Base-by-base conservation (phyloP, 441 rosid species). In the Pelargonium myrrhifolium region DNA sequence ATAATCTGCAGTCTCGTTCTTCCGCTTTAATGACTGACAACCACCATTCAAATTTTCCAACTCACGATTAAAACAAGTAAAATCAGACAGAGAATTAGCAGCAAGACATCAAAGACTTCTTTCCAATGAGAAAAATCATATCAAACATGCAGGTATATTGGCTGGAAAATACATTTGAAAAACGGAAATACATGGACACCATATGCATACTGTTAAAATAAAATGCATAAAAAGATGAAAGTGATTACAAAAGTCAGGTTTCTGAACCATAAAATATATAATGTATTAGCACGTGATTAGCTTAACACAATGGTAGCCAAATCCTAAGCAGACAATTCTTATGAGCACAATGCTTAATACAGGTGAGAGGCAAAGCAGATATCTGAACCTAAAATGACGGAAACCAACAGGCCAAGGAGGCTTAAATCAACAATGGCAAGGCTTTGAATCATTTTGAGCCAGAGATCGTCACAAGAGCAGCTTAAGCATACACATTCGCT, bases 21-120 rank as follows among this genome's bases (percentile, higher is more conserved):
- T 92, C 76, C 91, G 81, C 91, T 92, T 94, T 68, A 85, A 75
- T 69, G 82, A 88, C 90, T 86, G 79, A 66, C 64, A 39, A 62
- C 24, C 64, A 75, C 39, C 67, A 67, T 56, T 67, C 9, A 40
- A 31, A 3, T 51, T 73, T 74, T 68, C 28, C 47, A 72, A 53
- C 65, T 66, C 40, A 72, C 40, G 21, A 70, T 72, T 62, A 79
- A 66, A 72, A 69, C 28, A 67, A 59, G 45, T 40, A 43, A 47
- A 45, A 14, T 15, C 9, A 49, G 8, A 73, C 21, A 65, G 26
- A 3, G n/a, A 22, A 21, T 37, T 24, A 37, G 69, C 58, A 64
- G n/a, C n/a, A n/a, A 14, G 35, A 18, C 59, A 39, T 4, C 26
- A 10, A 21, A 35, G 59, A 60, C 65, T 21, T 43, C 59, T 22